phyloP scores from a whole-genome alignment of 1,139 yeast genomes.

The Zygosaccharomyces sapae region DNA sequence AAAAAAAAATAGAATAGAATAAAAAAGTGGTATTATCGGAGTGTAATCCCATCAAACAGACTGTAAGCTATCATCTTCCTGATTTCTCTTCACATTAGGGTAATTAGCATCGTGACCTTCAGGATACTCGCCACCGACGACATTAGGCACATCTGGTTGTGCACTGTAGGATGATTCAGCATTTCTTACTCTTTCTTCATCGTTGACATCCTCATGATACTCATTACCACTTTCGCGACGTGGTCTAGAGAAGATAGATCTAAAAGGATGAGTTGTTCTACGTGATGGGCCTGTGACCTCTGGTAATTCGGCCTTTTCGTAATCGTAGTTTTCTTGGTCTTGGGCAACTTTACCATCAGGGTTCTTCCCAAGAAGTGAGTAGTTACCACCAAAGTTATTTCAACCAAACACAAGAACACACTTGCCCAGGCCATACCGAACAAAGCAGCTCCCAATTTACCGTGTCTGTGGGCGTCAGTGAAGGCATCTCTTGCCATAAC shows the following conservation, averaged over 20 bases:
- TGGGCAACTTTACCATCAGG: too few relatives aligned
- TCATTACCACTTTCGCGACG: background rate
- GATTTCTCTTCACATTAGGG: slow-evolving; percentile 67
- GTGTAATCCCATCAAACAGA: background rate
- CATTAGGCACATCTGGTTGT: background rate
- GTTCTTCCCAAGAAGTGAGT: slow-evolving; percentile 32
- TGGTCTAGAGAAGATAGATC: slow-evolving; percentile 17
- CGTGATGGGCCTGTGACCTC: slow-evolving; percentile 17
- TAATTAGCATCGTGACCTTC: slow-evolving; percentile 65
- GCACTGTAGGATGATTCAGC: background rate
- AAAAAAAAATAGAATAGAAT: too few relatives aligned
- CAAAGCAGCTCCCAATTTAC: slow-evolving; percentile 53
- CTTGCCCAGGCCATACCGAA: slow-evolving; percentile 71
- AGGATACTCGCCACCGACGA: too few relatives aligned
- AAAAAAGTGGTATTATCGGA: too few relatives aligned
- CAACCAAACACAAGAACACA: slow-evolving; percentile 33
- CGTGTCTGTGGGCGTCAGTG: slow-evolving; percentile 40
- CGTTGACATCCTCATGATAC: background rate
- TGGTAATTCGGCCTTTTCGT: slow-evolving; percentile 4
- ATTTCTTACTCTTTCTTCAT: background rate
- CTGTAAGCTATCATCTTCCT: slow-evolving; percentile 34
- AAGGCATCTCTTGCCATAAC: slow-evolving; percentile 66
- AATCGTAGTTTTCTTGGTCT: slow-evolving; percentile 13
- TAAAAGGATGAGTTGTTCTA: slow-evolving; percentile 16
- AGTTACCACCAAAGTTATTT: slow-evolving; percentile 22